Base-by-base conservation (phyloP, 768 basidiomycete species). In the Daedaleopsis nitida region DNA sequence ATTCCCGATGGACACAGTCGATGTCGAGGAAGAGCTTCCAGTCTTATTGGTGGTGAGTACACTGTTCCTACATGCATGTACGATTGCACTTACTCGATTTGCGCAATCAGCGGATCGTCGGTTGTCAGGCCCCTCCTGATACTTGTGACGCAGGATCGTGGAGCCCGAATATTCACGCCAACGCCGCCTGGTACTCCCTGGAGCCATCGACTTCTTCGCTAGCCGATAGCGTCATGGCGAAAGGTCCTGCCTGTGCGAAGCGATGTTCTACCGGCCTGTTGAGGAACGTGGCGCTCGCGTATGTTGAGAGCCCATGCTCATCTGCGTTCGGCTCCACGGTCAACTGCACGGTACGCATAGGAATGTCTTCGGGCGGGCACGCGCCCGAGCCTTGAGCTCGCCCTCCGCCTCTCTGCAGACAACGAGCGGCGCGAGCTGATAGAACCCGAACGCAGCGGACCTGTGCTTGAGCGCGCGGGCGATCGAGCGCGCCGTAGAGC, bases 141-240 rank as follows among this genome's bases (percentile, higher is more conserved):
- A 12, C 57, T 68, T 23, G 67, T 68, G 42, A 67, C 63, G 19
- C 58, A 64, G 10, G 49, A 62, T 23, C 51, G 62, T 23, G 68
- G 62, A 60, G 68, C 68, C 67, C 62, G 67, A 19, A 70, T 64
- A 27, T 70, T 67, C 21, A 70, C 60, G 14, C 67, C 65, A 11
- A 67, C 66, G 11, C 62, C 63, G 44, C 52, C 44, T 66, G 64
- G 39, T 70, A 70, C 51, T 62, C 17, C 50, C 59, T 38, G 34
- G 52, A 9, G 1, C 45, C 54, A 1, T 38, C 54, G 23, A 42
- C 37, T 10, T 55, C 44, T 13, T 59, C 62, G 14, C 48, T 23
- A 16, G 55, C 50, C 24, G 57, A 34, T 8, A 70, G 35, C 32
- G 65, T 52, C 67, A 66, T 66, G 48, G 62, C 65, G 57, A 70